Conservation (phyloP, 331 rosid species). For the Telfairia occidentalis region DNA sequence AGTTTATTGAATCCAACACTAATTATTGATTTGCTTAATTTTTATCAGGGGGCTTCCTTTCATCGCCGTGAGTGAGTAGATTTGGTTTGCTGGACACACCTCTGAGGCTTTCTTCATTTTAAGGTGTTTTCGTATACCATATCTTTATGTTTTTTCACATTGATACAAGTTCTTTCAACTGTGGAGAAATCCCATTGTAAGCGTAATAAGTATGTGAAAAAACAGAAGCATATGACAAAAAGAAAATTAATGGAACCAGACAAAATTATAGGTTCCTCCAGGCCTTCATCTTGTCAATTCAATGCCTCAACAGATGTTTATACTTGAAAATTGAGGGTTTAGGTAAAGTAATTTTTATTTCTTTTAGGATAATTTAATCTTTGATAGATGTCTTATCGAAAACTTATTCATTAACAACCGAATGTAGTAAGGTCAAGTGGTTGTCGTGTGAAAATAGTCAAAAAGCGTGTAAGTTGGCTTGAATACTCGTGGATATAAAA, state of each 20-base stretch:
- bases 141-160: background rate
- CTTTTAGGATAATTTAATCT: background rate
- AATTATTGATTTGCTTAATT: conserved; percentile 13
- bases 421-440: too few relatives aligned
- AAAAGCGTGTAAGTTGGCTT: too few relatives aligned
- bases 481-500: too few relatives aligned
- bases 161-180: background rate
- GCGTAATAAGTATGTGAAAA: background rate
- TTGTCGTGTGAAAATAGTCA: too few relatives aligned
- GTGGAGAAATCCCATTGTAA: background rate
- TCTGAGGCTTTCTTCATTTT: background rate
- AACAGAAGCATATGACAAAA: background rate
- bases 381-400: too few relatives aligned
- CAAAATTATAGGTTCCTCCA: background rate
- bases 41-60: conserved; percentile 71
- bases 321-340: background rate
- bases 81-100: conserved; percentile 13
- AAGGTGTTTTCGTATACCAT: background rate
- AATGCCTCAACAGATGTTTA: too few relatives aligned
- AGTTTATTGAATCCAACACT: conserved; percentile 2
- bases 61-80: conserved; percentile 49
- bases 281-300: background rate
- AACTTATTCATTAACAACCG: too few relatives aligned
- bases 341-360: background rate
- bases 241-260: background rate